Base-by-base conservation (phyloP, 768 basidiomycete species). In the Rhodotorula toruloides region DNA sequence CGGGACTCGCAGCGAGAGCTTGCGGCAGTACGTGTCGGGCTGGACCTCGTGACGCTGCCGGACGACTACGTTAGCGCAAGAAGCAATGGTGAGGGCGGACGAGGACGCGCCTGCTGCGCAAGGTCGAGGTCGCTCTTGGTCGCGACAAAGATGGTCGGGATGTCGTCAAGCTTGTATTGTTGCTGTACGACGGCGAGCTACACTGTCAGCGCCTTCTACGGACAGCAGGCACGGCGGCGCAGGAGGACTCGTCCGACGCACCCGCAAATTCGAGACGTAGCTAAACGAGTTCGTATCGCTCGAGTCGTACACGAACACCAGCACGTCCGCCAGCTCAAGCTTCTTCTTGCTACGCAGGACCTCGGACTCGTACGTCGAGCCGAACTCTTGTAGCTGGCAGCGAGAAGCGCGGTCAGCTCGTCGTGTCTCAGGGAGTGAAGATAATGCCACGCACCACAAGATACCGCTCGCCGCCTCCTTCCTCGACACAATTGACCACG, bases 251-350 rank as follows among this genome's bases (percentile, higher is more conserved):
- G 4, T 29, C 34, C 19, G 44, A 36, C 84, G 63, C 76, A 94
- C 92, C 77, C 94, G 84, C 74, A 97, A 80, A 79, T 94, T 96
- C 73, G 91, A 93, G 77, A 99, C 91, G 79, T 98, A 96, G 53
- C 91, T 93, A 77, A 99, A 99, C 16, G 91, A 96, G 79, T 99
- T 98, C 46, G 94, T 97, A 76, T 99, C 94, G 76, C 90, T 92
- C 53, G 93, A 97, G 78, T 99, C 94, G 74, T 97, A 86, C 39
- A 97, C 91, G 76, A 94, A 97, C 69, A 93, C 84, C 67, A 97
- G 89, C 47, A 97, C 90, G 78, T 99, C 94, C 27, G 90, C 90
- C 50, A 89, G 79, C 76, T 96, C 93, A 39, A 87, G 86, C 80
- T 92, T 96, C 81, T 91, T 94, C 44, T 86, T 82, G 77, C 87